Conservation (phyloP, 805 yeast species). For the Hanseniaspora jakobsenii region DNA sequence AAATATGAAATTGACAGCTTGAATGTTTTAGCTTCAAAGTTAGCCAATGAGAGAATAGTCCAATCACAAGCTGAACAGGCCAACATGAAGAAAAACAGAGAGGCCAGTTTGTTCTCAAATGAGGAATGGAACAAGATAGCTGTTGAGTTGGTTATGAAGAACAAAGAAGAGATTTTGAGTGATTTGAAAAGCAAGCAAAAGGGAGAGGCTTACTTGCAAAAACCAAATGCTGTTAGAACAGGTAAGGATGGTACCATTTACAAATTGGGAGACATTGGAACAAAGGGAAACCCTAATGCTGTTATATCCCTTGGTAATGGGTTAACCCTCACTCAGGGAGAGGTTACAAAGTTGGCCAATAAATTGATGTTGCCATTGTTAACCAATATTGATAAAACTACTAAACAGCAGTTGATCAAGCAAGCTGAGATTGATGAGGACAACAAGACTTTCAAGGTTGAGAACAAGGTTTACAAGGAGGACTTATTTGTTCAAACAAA, state of each 20-base stretch:
- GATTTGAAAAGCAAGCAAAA: slow-evolving; percentile 30
- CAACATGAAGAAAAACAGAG: slow-evolving; percentile 54
- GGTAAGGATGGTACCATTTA: slow-evolving; percentile 40
- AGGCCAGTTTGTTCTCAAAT: slow-evolving; percentile 48
- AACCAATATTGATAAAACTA: slow-evolving; percentile 57
- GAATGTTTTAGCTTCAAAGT: slow-evolving; percentile 55
- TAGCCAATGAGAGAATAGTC: slow-evolving; percentile 43
- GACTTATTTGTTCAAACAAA: slow-evolving; percentile 33
- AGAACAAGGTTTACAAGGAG: slow-evolving; percentile 15
- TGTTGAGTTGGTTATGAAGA: slow-evolving; percentile 31
- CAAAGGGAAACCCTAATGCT: slow-evolving; percentile 27
- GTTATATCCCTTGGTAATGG: slow-evolving; percentile 76
- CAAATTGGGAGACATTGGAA: slow-evolving; percentile 31
- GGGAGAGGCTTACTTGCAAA: slow-evolving; percentile 58
- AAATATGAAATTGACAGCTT: slow-evolving; percentile 55
- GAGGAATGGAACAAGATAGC: slow-evolving; percentile 21
- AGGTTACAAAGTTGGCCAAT: slow-evolving; percentile 68
- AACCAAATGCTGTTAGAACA: slow-evolving; percentile 61
- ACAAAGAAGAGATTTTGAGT: slow-evolving; percentile 27
- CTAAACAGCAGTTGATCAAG: slow-evolving; percentile 50
- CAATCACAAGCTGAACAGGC: slow-evolving; percentile 31
- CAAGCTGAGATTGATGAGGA: slow-evolving; percentile 36
- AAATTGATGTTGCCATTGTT: slow-evolving; percentile 74
- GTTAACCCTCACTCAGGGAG: slow-evolving; percentile 56
- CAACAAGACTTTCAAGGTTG: slow-evolving; percentile 28